Evolutionary conservation across 371 early-diverging fungal species (phyloP), one percentile per base, ranked within the genome.

Genomic region (Mortierella sp.): DNA sequence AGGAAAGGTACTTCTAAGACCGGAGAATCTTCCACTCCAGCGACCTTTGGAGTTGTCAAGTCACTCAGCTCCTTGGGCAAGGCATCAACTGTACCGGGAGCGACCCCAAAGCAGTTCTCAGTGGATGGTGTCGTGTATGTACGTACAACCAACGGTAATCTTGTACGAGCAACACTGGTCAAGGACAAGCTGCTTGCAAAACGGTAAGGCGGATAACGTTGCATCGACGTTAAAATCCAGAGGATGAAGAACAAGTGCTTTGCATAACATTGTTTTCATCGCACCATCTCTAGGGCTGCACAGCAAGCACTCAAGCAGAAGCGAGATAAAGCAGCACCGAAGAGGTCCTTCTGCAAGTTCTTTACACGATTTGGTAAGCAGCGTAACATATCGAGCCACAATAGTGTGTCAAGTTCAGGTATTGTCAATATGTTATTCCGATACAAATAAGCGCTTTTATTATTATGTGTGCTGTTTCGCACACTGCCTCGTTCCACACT

Each of bases 141-240:
- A 11, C 79, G 79, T 0, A 81, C 73, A 3, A 79, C 67, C 15
- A 78, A 69, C 23, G 86, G 87, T 21, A 83, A 87, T 39, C 78
- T 79, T 37, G 67, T 79, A 7, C 65, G 79, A 31, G 79, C 79
- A 12, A 63, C 54, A 7, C 47, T 79, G 11, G 76, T 64, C 21
- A 58, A 70, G 50, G 50, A 46, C 12, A 60, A 76, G 37, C 34
- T 76, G 32, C n/a, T 23, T 31, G 32, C 15, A 34, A 34, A 34
- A 34, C 37, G 37, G 37, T 34, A 34, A 14, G 37, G 7, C 11
- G 37, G n/a, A n/a, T n/a, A n/a, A n/a, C n/a, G n/a, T n/a, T n/a
- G n/a, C n/a, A n/a, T n/a, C n/a, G n/a, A n/a, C n/a, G n/a, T n/a
- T n/a, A n/a, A n/a, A n/a, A n/a, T n/a, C n/a, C n/a, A n/a, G n/a